Base-by-base conservation (phyloP, 2,329 filamentous ascomycete genomes). In the Aspergillus bombycis region DNA sequence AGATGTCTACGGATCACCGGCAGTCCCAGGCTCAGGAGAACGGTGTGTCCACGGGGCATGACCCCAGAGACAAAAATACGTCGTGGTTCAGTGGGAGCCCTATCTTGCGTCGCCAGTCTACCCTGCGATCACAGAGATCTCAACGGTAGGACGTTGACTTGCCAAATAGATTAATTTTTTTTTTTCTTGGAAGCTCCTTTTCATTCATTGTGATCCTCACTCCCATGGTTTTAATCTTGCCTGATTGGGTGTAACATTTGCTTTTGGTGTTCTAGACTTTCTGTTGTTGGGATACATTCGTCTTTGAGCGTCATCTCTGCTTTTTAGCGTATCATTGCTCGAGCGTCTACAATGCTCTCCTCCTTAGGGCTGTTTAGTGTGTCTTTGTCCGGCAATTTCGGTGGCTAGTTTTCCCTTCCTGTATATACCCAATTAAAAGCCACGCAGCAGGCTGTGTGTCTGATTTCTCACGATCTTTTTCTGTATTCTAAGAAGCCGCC, bases 71-170 rank as follows among this genome's bases (percentile, higher is more conserved):
- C 32, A 72, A 68, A 60, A 59, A 71, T 16, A 52, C 59, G 1
- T 65, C 66, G 34, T 62, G 63, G 50, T 56, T 60, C 5, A 68
- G 68, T 23, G 69, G 62, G 4, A 68, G 72, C 21, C 48, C 62
- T 6, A 45, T 76, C 28, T 62, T 74, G 7, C 72, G 70, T 32
- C 74, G 75, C 12, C 71, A 75, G 4, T 70, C 69, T 12, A 77
- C 74, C 10, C 23, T 74, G 14, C 70, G 68, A 12, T 76, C 74
- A 4, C 68, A 69, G 41, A 63, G 65, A 43, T 70, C 66, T 5
- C 67, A 67, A 43, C 63, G 60, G 12, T 73, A 68, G 41, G 19
- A 38, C 5, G 21, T 23, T 23, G 12, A 14, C n/a, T 36, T 34
- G 10, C 11, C 26, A 21, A 30, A n/a, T 26, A 52, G 48, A 52